Evolutionary conservation across 805 yeast genomes (phyloP).

Genomic region (Ascoidea rubescens): DNA sequence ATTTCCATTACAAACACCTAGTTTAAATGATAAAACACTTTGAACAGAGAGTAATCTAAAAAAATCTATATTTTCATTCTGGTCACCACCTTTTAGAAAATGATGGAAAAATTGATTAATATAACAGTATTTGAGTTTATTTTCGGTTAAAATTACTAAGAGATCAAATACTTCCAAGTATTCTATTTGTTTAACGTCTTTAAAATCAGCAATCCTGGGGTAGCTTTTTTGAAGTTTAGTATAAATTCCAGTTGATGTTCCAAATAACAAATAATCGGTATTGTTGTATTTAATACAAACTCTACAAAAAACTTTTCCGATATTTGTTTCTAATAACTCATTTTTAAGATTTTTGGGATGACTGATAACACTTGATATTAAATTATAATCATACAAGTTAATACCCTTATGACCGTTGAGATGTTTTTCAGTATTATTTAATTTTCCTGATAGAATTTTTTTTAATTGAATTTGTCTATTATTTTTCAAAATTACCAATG

Average conservation of each 20-base stretch:
- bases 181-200: not conserved
- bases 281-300: too few relatives aligned
- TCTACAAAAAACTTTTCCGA: not conserved
- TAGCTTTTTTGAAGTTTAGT: not conserved
- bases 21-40: too few relatives aligned
- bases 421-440: too few relatives aligned
- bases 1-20: not conserved
- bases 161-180: not conserved
- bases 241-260: not conserved
- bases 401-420: too few relatives aligned
- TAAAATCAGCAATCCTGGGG: not conserved
- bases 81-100: too few relatives aligned
- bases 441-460: not conserved
- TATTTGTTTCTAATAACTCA: too few relatives aligned
- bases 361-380: not conserved
- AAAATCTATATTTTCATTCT: not conserved
- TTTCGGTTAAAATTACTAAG: too few relatives aligned
- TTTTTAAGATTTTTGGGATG: not conserved
- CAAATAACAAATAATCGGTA: not conserved
- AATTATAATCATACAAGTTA: not conserved
- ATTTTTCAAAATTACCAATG: too few relatives aligned
- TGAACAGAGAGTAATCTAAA: not conserved
- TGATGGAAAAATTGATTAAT: too few relatives aligned
- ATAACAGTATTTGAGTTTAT: not conserved
- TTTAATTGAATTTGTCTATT: too few relatives aligned